These are phyloP conservation scores for Cardamine chenopodiifolia DNA, from an alignment of 345 rosid genomes.

Conservation along the genomic window DNA sequence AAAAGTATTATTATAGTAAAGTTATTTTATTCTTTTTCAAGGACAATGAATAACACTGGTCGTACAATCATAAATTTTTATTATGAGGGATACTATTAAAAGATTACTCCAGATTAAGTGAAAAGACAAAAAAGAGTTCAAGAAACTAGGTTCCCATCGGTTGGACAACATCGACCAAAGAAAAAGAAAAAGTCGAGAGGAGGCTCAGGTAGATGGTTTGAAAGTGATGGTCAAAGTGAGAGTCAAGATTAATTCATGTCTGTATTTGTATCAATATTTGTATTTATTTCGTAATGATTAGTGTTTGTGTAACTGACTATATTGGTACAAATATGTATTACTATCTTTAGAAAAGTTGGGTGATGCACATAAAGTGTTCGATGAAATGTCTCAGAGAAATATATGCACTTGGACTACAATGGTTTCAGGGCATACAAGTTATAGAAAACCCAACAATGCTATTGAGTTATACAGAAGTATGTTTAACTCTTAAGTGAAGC, in stretches of 20 bases:
- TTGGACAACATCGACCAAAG: neutral
- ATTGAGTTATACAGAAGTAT: conserved; percentile 49
- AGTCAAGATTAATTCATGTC: neutral
- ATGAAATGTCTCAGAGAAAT: conserved; percentile 63
- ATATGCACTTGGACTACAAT: conserved; percentile 68
- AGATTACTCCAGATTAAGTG: too few species aligned
- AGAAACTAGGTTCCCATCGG: neutral
- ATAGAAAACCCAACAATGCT: conserved; percentile 51
- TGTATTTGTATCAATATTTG: too few species aligned
- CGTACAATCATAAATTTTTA: too few species aligned
- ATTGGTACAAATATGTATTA: too few species aligned
- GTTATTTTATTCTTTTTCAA: too few species aligned
- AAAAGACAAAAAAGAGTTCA: neutral
- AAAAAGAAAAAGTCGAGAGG: neutral
- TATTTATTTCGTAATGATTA: too few species aligned
- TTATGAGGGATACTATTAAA: too few species aligned
- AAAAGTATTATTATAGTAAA: too few species aligned
- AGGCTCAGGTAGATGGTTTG: neutral
- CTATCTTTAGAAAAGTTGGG: too few species aligned
- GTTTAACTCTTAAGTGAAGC: conserved; percentile 46
- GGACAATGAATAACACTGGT: too few species aligned
- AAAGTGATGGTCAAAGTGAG: too few species aligned
- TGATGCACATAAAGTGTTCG: conserved; percentile 58
- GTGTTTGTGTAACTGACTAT: too few species aligned
- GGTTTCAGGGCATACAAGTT: conserved; percentile 54